These are phyloP conservation scores for Rhodofomes roseus DNA, from an alignment of 1,284 basidiomycete species.

Conservation along the genomic window DNA sequence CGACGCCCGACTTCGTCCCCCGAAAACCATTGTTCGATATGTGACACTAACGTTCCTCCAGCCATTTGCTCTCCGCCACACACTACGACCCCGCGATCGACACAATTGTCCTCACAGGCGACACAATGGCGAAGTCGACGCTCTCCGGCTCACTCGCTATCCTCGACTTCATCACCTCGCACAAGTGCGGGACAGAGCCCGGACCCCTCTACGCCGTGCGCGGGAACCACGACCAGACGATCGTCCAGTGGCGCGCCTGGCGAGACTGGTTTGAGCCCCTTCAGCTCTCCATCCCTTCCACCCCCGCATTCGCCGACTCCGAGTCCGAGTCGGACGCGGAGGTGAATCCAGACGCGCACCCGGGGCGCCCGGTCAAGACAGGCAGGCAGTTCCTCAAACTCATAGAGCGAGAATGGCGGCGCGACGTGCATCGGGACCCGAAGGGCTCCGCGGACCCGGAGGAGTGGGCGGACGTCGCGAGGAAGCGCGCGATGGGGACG, in stretches of 20 bases:
- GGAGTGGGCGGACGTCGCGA: conserved; percentile 40
- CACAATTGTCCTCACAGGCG: conserved; percentile 76
- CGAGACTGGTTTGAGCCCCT: conserved; percentile 55
- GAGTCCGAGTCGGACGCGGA: background rate
- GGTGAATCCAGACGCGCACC: conserved; percentile 7
- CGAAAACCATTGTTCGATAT: background rate
- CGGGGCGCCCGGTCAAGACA: conserved; percentile 35
- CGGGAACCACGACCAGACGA: conserved; percentile 88
- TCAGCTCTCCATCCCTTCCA: conserved; percentile 9
- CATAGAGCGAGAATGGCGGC: conserved; percentile 40
- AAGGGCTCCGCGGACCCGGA: conserved; percentile 35
- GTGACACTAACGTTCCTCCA: conserved; percentile 26
- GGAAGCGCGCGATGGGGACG: conserved; percentile 30
- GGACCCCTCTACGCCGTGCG: conserved; percentile 57
- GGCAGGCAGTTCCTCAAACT: conserved; percentile 49
- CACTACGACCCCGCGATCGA: conserved; percentile 60
- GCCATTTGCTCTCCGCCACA: conserved; percentile 58
- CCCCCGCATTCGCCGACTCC: conserved; percentile 13
- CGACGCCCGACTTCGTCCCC: too few relatives aligned
- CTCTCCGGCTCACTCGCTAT: conserved; percentile 58
- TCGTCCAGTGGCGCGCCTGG: conserved; percentile 87
- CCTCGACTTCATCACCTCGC: conserved; percentile 57
- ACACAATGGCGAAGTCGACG: conserved; percentile 71
- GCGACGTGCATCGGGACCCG: conserved; percentile 21
- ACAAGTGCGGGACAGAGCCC: conserved; percentile 23